Base-by-base conservation (phyloP, 768 basidiomycete genomes). In the Boletus patriciae region DNA sequence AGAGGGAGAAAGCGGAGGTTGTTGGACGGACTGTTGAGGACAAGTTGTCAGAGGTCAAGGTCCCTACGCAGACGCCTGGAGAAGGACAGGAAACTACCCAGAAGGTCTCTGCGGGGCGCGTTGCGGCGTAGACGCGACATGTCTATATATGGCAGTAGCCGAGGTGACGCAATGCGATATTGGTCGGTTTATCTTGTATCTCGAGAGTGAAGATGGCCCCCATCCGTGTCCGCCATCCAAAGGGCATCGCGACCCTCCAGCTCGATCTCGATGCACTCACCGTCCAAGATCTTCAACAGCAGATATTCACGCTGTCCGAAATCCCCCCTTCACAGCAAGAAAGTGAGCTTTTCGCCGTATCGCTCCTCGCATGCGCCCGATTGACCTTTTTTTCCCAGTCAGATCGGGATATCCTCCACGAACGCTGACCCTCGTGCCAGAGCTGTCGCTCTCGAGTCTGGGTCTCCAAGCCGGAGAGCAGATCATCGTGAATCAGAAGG, bases 341-440 rank as follows among this genome's bases (percentile, higher is more conserved):
- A 58, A 72, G 95, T 94, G 66, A 71, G 89, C 77, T 38, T 18
- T 55, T 55, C 25, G 11, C 40, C 45, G 1, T 23, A 48, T 58
- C 53, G 1, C 29, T 31, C 21, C 4, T n/a, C 38, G 7, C 37
- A 38, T 4, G 11, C 31, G 23, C 49, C 31, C 36, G 38, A 60
- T 54, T 37, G 56, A 43, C 42, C 16, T 41, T 15, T 50, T 44
- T 46, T 15, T 37, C 45, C 55, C 56, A 92, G 90, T 92, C 55
- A 91, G 86, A 74, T 77, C 82, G 16, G 93, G 94, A 38, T 98
- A 96, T 70, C 94, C 94, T 4, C 94, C 93, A 0, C 82, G 79
- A 42, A 63, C 83, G 2, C 78, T 97, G 41, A 85, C 86, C 6
- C 73, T 90, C 37, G 76, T 90, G 33, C 87, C 90, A 4, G 85